Evolutionary conservation across 306 rosid genomes (phyloP).

Genomic region (Inga laurina): DNA sequence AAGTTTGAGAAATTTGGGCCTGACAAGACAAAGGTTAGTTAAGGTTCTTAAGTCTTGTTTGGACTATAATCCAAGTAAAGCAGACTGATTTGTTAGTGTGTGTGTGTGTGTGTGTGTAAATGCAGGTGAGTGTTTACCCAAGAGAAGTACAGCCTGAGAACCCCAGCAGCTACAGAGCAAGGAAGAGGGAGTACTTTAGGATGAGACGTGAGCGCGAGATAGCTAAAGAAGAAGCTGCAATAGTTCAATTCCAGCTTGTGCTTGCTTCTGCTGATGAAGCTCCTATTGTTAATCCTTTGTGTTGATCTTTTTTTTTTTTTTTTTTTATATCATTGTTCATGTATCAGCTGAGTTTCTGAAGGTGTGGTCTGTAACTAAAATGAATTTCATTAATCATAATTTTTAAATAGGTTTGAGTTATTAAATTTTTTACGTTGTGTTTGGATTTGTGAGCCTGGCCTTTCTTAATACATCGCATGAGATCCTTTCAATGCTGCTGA

Average conservation of each 20-base stretch:
- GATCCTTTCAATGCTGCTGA: slow-evolving; percentile 67
- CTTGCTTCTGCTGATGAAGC: slow-evolving; percentile 66
- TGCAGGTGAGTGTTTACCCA: slow-evolving; percentile 87
- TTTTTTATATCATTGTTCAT: not conserved
- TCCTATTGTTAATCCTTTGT: slow-evolving; percentile 46
- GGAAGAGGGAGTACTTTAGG: slow-evolving; percentile 85
- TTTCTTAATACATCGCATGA: slow-evolving; percentile 30
- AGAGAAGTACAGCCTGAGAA: slow-evolving; percentile 77
- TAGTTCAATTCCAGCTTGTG: slow-evolving; percentile 50
- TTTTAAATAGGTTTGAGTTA: not conserved
- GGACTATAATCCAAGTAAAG: not conserved
- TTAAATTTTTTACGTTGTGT: not conserved
- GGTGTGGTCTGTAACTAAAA: not conserved
- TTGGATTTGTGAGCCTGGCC: not conserved
- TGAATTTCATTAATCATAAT: not conserved
- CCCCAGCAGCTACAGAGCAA: slow-evolving; percentile 84
- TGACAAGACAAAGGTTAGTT: slow-evolving; percentile 80
- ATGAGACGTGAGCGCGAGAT: slow-evolving; percentile 76
- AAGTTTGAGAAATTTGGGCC: slow-evolving; percentile 95
- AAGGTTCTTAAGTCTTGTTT: not conserved
- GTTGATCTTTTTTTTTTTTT: slow-evolving; percentile 42
- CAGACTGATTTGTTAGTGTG: not conserved
- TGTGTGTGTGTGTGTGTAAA: slow-evolving; percentile 1
- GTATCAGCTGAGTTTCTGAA: not conserved
- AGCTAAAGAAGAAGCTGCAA: slow-evolving; percentile 56